Evolutionary conservation across 2,329 filamentous ascomycete genomes (phyloP).

Genomic region (Dactylellina cionopaga): DNA sequence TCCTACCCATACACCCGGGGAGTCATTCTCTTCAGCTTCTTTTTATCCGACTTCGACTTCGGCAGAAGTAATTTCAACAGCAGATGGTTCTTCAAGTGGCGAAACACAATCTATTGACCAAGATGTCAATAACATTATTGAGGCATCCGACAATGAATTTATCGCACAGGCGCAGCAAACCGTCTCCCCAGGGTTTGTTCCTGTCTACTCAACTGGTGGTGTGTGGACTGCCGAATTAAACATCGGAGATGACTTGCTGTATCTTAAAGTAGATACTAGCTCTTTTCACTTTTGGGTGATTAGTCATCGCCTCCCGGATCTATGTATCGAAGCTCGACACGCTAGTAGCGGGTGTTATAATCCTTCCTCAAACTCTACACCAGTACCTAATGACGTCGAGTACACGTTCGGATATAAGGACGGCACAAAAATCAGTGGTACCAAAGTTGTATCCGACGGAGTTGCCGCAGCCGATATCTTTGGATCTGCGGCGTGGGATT

Average conservation of each 20-base stretch:
- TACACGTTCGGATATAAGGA: constrained; percentile 36
- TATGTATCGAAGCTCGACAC: background rate
- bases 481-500: constrained; percentile 17
- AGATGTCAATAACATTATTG: background rate
- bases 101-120: background rate
- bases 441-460: constrained; percentile 7
- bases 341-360: constrained; percentile 33
- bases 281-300: constrained; percentile 51
- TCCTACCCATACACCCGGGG: background rate
- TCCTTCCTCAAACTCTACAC: background rate
- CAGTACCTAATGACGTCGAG: background rate
- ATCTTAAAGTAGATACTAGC: constrained; percentile 27
- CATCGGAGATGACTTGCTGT: constrained; percentile 18
- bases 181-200: constrained; percentile 19
- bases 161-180: constrained; percentile 3
- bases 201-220: constrained; percentile 20
- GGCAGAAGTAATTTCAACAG: background rate
- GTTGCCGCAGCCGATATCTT: constrained; percentile 25
- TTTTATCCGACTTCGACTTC: background rate
- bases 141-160: constrained; percentile 30
- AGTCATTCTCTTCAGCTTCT: background rate
- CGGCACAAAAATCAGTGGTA: constrained; percentile 19
- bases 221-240: constrained; percentile 38
- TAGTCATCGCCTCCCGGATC: constrained; percentile 3
- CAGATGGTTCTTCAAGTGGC: background rate